phyloP scores from a whole-genome alignment of 768 basidiomycete species.

The Amanita rimosa region DNA sequence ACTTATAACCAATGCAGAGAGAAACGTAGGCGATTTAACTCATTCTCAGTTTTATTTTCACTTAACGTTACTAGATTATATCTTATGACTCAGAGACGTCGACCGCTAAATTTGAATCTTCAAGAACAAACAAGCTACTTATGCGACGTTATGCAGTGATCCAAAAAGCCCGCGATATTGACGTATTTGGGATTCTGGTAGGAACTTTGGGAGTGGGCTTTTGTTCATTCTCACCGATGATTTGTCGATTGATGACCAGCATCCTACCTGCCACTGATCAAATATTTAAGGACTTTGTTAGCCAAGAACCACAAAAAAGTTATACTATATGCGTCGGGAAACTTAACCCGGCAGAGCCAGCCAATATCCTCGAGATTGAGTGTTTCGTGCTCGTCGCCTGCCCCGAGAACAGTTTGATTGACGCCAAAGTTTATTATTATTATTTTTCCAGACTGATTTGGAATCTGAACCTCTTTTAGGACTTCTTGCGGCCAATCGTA shows the following conservation, averaged over 20 bases:
- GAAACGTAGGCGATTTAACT: conserved; percentile 33
- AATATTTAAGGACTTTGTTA: conserved; percentile 66
- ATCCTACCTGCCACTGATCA: conserved; percentile 78
- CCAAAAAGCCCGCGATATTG: conserved; percentile 83
- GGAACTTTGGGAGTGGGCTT: conserved; percentile 80
- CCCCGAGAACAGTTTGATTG: conserved; percentile 80
- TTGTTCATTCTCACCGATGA: neutral
- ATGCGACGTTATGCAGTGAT: conserved; percentile 85
- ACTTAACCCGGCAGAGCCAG: conserved; percentile 88
- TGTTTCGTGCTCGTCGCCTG: conserved; percentile 94
- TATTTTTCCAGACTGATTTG: neutral
- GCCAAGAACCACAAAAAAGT: conserved; percentile 60
- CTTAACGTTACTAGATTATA: conserved; percentile 40
- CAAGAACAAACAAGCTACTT: conserved; percentile 65
- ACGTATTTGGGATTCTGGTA: conserved; percentile 91
- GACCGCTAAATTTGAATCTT: conserved; percentile 44
- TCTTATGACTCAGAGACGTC: conserved; percentile 57
- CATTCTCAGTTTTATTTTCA: neutral
- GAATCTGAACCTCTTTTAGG: conserved; percentile 31
- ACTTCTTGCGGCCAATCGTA: conserved; percentile 83
- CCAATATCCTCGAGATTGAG: conserved; percentile 93
- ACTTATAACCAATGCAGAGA: conserved; percentile 68
- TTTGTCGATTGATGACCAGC: conserved; percentile 28
- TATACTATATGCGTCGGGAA: conserved; percentile 96
- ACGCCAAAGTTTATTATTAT: conserved; percentile 40